phyloP scores from a whole-genome alignment of 2,329 filamentous ascomycete genomes.

The Ceratocystis alfenasii region DNA sequence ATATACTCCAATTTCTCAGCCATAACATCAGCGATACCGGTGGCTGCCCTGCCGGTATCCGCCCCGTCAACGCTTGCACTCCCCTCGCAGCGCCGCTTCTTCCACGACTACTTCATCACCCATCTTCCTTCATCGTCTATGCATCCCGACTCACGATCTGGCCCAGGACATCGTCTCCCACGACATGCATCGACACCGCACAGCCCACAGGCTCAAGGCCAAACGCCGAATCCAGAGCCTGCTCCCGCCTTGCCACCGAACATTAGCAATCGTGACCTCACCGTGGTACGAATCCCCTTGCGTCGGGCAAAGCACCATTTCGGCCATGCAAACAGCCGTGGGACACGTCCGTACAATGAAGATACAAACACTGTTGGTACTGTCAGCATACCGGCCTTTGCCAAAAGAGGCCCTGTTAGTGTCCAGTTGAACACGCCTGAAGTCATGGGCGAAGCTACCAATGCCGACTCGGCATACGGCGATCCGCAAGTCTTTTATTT shows the following conservation, averaged over 20 bases:
- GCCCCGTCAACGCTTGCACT: too few species aligned
- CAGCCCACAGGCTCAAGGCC: conserved; percentile 31
- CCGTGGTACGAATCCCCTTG: conserved; percentile 87
- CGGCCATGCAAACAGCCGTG: conserved; percentile 65
- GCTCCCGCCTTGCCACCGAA: conserved; percentile 47
- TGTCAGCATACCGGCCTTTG: conserved; percentile 85
- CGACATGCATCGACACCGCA: conserved; percentile 75
- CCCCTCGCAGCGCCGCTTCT: conserved; percentile 37
- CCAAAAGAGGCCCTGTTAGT: conserved; percentile 63
- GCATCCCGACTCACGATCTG: conserved; percentile 68
- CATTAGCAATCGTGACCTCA: conserved; percentile 60
- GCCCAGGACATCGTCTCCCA: conserved; percentile 73
- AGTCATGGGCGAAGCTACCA: conserved; percentile 48
- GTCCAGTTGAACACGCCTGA: conserved; percentile 26
- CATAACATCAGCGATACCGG: neutral
- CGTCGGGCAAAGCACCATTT: conserved; percentile 94
- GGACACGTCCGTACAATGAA: conserved; percentile 80
- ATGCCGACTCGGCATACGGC: conserved; percentile 64
- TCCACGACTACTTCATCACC: conserved; percentile 96
- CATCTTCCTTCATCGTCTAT: conserved; percentile 87
- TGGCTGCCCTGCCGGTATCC: neutral
- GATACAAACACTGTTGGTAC: conserved; percentile 91
- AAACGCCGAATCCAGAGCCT: conserved; percentile 30
- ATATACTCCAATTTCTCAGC: neutral
- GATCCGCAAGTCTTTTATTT: conserved; percentile 98